A percentile compares a stretch with the other conserved stretches of the same genome.
Conservation (phyloP, 352 stramenopile genomes). For the Phytophthora ohioensis region DNA sequence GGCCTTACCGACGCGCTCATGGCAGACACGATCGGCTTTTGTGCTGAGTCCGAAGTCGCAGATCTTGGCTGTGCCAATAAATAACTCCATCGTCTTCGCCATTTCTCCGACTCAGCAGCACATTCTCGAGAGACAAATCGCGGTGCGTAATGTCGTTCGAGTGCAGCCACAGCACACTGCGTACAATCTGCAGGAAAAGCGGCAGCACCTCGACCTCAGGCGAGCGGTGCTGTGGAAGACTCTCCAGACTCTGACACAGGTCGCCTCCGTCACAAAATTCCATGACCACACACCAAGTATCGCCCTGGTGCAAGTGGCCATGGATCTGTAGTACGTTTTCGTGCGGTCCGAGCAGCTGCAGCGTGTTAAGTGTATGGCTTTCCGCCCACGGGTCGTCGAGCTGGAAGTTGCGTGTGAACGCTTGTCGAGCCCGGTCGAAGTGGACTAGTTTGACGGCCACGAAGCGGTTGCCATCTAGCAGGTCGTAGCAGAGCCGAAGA, state of each 20-base stretch:
- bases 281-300: slow-evolving; percentile 54
- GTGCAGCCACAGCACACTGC: slow-evolving; percentile 47
- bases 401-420: background rate
- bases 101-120: slow-evolving; percentile 21
- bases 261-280: slow-evolving; percentile 60
- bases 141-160: slow-evolving; percentile 55
- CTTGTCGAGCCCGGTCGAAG: background rate
- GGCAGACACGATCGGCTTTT: slow-evolving; percentile 26
- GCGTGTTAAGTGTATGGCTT: background rate
- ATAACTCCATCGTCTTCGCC: background rate
- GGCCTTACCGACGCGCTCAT: slow-evolving; percentile 44
- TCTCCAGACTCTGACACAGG: slow-evolving; percentile 41
- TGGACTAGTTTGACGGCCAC: background rate
- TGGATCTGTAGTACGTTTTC: background rate
- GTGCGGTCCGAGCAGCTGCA: background rate
- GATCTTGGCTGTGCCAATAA: slow-evolving; percentile 41
- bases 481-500: background rate
- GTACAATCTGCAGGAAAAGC: slow-evolving; percentile 40
- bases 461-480: background rate
- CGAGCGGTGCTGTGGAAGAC: slow-evolving; percentile 23
- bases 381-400: background rate
- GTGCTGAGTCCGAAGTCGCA: slow-evolving; percentile 71
- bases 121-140: slow-evolving; percentile 64
- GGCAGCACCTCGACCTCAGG: slow-evolving; percentile 23
- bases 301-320: slow-evolving; percentile 22